Conservation (phyloP, 805 yeast genomes). For the Cyberlindnera xishuangbannaensis region DNA sequence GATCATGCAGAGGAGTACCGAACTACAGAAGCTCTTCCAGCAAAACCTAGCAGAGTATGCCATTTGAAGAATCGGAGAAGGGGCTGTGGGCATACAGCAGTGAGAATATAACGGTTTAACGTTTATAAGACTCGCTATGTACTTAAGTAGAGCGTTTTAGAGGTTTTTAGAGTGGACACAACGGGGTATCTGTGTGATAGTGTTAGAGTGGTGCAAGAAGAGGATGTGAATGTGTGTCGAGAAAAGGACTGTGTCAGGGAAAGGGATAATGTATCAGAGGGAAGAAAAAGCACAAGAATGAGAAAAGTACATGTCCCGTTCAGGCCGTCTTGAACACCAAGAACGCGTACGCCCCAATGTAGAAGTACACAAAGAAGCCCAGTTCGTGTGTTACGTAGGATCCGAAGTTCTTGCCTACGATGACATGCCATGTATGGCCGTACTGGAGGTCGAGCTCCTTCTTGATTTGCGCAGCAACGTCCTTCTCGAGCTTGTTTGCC, state of each 20-base stretch:
- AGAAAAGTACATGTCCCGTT: too few species aligned
- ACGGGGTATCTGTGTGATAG: too few species aligned
- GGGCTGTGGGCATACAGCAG: too few species aligned
- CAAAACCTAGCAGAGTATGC: not conserved
- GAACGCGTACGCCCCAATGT: slow-evolving; percentile 63
- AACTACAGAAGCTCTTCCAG: too few species aligned
- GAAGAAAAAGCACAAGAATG: too few species aligned
- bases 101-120: too few species aligned
- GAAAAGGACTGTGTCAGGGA: too few species aligned
- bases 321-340: slow-evolving; percentile 60
- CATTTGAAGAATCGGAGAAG: not conserved
- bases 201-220: too few species aligned
- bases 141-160: too few species aligned
- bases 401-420: slow-evolving; percentile 77
- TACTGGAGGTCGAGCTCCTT: slow-evolving; percentile 54
- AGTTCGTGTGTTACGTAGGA: slow-evolving; percentile 75
- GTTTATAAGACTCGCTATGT: too few species aligned
- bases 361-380: slow-evolving; percentile 66
- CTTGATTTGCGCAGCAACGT: slow-evolving; percentile 60
- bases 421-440: slow-evolving; percentile 77
- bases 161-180: too few species aligned
- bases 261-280: too few species aligned
- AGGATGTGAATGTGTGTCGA: not conserved
- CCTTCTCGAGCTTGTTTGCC: slow-evolving; percentile 44
- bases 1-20: slow-evolving; percentile 4